Evolutionary conservation across 805 yeast species (phyloP).

Genomic region (Monosporozyma solicola): DNA sequence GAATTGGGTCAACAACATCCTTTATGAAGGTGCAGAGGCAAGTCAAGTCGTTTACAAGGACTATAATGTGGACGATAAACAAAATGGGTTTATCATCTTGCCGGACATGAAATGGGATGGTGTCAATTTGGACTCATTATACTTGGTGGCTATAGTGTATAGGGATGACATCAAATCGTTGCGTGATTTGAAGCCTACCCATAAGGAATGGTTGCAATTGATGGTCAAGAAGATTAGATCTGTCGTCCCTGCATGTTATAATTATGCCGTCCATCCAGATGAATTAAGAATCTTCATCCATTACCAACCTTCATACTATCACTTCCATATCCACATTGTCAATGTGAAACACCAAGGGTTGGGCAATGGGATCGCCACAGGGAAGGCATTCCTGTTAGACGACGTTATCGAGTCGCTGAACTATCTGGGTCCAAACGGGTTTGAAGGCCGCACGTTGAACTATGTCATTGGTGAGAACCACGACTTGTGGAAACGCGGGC

Average conservation of each 20-base stretch:
- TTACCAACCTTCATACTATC: conserved; percentile 94
- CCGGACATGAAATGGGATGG: conserved; percentile 99
- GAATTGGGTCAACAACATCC: conserved; percentile 85
- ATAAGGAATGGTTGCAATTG: conserved; percentile 47
- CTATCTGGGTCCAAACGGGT: conserved; percentile 47
- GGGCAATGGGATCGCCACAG: conserved; percentile 60
- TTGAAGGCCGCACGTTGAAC: conserved; percentile 45
- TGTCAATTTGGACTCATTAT: conserved; percentile 54
- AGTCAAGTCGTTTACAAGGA: conserved; percentile 67
- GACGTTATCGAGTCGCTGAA: conserved; percentile 70
- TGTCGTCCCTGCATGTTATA: conserved; percentile 42
- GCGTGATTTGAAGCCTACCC: conserved; percentile 58
- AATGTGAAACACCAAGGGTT: conserved; percentile 61
- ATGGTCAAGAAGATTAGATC: conserved; percentile 39
- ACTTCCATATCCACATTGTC: conserved; percentile 87
- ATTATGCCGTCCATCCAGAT: conserved; percentile 37
- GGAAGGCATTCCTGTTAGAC: conserved; percentile 76
- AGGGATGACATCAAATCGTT: conserved; percentile 62
- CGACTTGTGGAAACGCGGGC: conserved; percentile 50
- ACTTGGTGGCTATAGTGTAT: conserved; percentile 67
- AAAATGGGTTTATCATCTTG: conserved; percentile 58
- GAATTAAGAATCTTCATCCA: conserved; percentile 74
- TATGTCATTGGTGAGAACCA: conserved; percentile 74
- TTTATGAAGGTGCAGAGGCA: conserved; percentile 73
- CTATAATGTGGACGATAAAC: conserved; percentile 38